Evolutionary conservation across 1,284 basidiomycete species (phyloP), one percentile per base, ranked within the genome.

Genomic region (Rhodotorula sp.): DNA sequence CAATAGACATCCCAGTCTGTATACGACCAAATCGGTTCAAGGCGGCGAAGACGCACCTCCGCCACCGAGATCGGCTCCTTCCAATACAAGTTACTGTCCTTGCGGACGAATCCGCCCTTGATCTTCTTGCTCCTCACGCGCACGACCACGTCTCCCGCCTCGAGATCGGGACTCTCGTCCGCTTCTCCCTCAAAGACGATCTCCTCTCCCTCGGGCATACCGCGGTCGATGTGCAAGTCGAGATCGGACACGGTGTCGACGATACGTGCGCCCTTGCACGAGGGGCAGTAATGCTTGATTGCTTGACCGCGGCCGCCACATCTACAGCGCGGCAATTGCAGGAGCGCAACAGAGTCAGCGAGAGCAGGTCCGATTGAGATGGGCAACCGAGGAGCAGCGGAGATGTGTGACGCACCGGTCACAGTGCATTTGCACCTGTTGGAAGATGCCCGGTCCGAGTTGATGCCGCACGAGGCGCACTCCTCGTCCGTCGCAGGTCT

Each of bases 101-200:
- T 95, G 77, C 94, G 84, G 73, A 87, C 84, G 87, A 90, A 96
- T 1, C 87, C 87, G 63, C 92, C 93, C 72, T 85, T 84, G 73
- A 88, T 56, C 76, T 86, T 87, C 80, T 85, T 85, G 77, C 88
- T 93, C 72, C 89, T 83, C 26, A 96, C 88, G 64, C 91, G 84
- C 61, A 97, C 84, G 49, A 96, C 84, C 64, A 97, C 87, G 81
- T 97, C 93, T 24, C 94, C 94, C 14, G 95, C 84, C 76, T 95
- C 92, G 88, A 88, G 94, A 73, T 96, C 94, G 7, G 91, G 91
- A 68, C 84, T 90, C 83, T 97, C 93, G 79, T 97, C 95, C 54
- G 90, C 91, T 80, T 96, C 93, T 30, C 92, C 92, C 75, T 94
- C 90, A 76, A 94, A 96, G 2, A 94, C 85, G 61, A 94, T 87